Conservation (phyloP, 2,329 filamentous ascomycete genomes). For the Ilyonectria sp. region DNA sequence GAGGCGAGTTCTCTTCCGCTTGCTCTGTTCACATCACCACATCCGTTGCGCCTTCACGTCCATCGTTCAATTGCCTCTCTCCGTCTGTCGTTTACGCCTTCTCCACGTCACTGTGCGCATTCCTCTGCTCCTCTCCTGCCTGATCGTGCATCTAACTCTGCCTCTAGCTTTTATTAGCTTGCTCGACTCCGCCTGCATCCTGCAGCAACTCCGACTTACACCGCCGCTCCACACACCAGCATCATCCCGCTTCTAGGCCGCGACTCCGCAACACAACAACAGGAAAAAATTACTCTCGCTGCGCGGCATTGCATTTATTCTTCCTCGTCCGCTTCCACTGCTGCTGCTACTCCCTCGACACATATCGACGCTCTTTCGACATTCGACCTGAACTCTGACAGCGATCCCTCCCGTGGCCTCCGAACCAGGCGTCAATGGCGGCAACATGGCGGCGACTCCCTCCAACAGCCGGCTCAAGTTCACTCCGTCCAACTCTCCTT, state of each 20-base stretch:
- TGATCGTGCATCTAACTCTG: constrained; percentile 20
- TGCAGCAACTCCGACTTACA: constrained; percentile 48
- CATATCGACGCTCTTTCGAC: constrained; percentile 11
- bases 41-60: constrained; percentile 1
- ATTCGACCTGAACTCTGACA: constrained; percentile 22
- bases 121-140: constrained; percentile 10
- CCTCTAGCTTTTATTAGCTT: constrained; percentile 31
- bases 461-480: constrained; percentile 73
- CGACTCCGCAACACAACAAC: constrained; percentile 27
- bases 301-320: constrained; percentile 9
- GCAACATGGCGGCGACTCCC: constrained; percentile 72
- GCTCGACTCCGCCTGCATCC: constrained; percentile 33
- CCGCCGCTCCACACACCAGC: constrained; percentile 48
- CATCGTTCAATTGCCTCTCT: background rate
- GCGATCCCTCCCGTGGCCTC: constrained; percentile 31
- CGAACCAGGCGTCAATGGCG: constrained; percentile 64
- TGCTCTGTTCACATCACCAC: constrained; percentile 11
- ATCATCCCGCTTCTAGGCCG: constrained; percentile 38
- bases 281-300: constrained; percentile 23
- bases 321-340: background rate
- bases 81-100: constrained; percentile 1
- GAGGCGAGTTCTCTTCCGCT: background rate
- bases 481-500: constrained; percentile 85
- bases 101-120: constrained; percentile 14
- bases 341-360: constrained; percentile 3